A percentile compares a stretch with the other conserved stretches of the same genome.
Conservation (phyloP, 768 basidiomycete species). For the Exidia glandulosa region DNA sequence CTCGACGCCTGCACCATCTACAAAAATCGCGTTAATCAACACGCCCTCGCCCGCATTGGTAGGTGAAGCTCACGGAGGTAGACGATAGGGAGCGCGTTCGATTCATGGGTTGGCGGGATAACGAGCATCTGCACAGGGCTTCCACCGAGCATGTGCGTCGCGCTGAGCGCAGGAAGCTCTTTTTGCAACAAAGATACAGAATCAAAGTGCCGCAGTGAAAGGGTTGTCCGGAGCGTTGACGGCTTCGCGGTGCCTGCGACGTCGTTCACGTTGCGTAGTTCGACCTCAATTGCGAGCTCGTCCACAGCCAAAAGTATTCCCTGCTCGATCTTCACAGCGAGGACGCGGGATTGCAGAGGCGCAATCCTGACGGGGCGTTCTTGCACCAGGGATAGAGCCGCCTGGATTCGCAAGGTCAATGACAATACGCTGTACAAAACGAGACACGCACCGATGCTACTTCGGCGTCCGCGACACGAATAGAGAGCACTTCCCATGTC, state of each 20-base stretch:
- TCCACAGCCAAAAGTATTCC: too few species aligned
- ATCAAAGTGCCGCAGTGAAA: slow-evolving; percentile 2
- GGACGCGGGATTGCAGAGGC: too few species aligned
- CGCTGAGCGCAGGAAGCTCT: neutral
- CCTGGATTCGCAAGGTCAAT: too few species aligned
- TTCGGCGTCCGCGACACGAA: neutral
- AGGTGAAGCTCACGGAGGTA: slow-evolving; percentile 44
- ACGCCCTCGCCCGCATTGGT: slow-evolving; percentile 1
- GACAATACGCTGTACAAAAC: too few species aligned
- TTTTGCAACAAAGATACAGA: neutral
- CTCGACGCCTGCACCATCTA: slow-evolving; percentile 85
- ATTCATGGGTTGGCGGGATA: slow-evolving; percentile 9
- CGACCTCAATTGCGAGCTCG: too few species aligned
- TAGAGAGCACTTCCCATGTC: neutral
- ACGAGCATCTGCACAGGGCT: slow-evolving; percentile 10
- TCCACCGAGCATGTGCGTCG: neutral
- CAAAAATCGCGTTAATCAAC: slow-evolving; percentile 1
- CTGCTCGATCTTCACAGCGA: too few species aligned
- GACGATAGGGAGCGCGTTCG: slow-evolving; percentile 31
- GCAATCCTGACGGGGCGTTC: too few species aligned
- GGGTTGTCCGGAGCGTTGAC: slow-evolving; percentile 10
- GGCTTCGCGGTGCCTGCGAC: neutral
- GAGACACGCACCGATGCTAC: too few species aligned
- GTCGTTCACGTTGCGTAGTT: too few species aligned
- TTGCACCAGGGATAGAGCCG: too few species aligned